Evolutionary conservation across 176 grass and related monocot genomes (phyloP).

Genomic region (Triticum aestivum): DNA sequence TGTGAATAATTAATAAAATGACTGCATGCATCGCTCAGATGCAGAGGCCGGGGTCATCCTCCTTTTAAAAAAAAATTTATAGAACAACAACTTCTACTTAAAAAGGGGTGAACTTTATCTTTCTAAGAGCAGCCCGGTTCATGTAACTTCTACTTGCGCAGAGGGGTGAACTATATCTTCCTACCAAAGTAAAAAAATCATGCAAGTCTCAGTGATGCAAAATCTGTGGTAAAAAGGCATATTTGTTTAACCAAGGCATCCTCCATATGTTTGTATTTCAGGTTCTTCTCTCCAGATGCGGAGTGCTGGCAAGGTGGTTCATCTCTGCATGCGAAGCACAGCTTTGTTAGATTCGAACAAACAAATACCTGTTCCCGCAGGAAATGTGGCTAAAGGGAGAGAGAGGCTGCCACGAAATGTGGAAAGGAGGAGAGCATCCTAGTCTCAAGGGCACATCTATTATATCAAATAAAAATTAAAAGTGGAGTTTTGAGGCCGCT

Average conservation of each 20-base stretch:
- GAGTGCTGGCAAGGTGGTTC: slow-evolving; percentile 14
- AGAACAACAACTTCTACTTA: no score
- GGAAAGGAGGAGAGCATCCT: not conserved
- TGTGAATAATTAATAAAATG: no score
- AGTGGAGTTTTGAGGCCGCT: slow-evolving; percentile 12
- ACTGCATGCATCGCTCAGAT: no score
- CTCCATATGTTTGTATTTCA: slow-evolving; percentile 18
- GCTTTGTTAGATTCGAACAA: slow-evolving; percentile 17
- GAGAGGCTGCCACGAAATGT: not conserved
- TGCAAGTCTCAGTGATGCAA: not conserved
- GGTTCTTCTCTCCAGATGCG: slow-evolving; percentile 19
- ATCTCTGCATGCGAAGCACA: slow-evolving; percentile 21
- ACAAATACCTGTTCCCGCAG: not conserved
- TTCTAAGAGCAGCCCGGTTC: not conserved
- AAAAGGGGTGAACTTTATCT: not conserved
- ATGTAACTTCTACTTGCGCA: no score
- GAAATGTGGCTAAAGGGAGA: slow-evolving; percentile 19
- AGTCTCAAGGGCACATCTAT: slow-evolving; percentile 8
- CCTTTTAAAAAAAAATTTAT: no score
- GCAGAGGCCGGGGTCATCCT: no score
- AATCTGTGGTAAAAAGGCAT: not conserved
- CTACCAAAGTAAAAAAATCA: not conserved
- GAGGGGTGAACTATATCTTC: not conserved
- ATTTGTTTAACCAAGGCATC: not conserved
- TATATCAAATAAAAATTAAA: slow-evolving; percentile 5